phyloP scores from a whole-genome alignment of 2,329 filamentous ascomycete species.

The Phialocephala sp. region DNA sequence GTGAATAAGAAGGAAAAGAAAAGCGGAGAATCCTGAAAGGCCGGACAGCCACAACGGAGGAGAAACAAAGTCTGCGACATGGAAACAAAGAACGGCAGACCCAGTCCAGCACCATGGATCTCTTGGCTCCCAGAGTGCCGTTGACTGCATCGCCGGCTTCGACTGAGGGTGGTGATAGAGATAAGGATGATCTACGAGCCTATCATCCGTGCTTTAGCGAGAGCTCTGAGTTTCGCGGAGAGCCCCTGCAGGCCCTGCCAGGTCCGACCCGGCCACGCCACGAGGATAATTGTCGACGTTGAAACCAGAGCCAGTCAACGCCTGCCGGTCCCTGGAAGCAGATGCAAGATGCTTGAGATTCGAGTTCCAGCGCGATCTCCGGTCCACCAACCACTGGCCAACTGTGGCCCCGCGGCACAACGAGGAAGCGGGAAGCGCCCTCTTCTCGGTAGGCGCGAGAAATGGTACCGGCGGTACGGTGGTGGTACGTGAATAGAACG shows the following conservation, averaged over 20 bases:
- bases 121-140: not conserved
- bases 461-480: too few species aligned
- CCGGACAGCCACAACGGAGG: constrained; percentile 6
- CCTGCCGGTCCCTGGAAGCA: constrained; percentile 25
- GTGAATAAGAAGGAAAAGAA: constrained; percentile 22
- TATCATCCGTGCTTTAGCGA: not conserved
- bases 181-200: constrained; percentile 9
- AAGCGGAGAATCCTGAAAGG: constrained; percentile 17
- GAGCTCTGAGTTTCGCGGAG: not conserved
- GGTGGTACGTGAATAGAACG: too few species aligned
- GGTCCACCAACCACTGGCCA: constrained; percentile 16
- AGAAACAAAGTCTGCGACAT: constrained; percentile 21
- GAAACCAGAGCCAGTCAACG: not conserved
- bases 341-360: constrained; percentile 30
- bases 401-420: not conserved
- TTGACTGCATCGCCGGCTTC: too few species aligned
- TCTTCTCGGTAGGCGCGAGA: constrained; percentile 2
- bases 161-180: constrained; percentile 13
- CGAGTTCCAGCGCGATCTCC: constrained; percentile 19
- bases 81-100: constrained; percentile 33
- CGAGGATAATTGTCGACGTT: not conserved
- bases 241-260: too few species aligned
- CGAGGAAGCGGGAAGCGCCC: constrained; percentile 17
- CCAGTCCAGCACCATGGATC: constrained; percentile 22
- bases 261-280: too few species aligned